These are phyloP conservation scores for Diplodia sapinea DNA, from an alignment of 2,329 filamentous ascomycete species.

Conservation along the genomic window DNA sequence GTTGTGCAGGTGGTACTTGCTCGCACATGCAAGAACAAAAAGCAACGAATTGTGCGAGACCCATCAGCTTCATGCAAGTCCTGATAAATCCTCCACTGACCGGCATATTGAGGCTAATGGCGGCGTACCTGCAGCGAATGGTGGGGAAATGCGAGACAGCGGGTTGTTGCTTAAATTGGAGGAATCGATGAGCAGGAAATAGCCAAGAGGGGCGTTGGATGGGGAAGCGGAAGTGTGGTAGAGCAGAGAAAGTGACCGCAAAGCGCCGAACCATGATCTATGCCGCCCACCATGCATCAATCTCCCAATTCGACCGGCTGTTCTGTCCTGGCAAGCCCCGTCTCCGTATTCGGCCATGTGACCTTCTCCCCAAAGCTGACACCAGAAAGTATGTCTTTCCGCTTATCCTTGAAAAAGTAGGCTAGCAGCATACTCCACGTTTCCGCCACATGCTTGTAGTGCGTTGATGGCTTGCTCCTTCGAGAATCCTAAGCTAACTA, in stretches of 20 bases:
- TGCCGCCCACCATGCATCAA: slow-evolving; percentile 30
- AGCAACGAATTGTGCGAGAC: not conserved
- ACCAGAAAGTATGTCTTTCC: slow-evolving; percentile 48
- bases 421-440: slow-evolving; percentile 86
- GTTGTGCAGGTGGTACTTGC: not conserved
- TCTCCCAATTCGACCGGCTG: slow-evolving; percentile 12
- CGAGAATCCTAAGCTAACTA: slow-evolving; percentile 78
- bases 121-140: not conserved
- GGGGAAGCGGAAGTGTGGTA: slow-evolving; percentile 11
- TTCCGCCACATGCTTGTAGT: slow-evolving; percentile 80
- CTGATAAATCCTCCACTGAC: not conserved
- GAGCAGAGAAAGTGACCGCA: slow-evolving; percentile 19
- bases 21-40: not conserved
- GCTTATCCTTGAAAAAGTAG: slow-evolving; percentile 63
- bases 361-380: not conserved
- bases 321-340: not conserved
- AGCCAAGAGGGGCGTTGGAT: slow-evolving; percentile 14
- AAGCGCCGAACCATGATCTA: slow-evolving; percentile 32
- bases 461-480: slow-evolving; percentile 78
- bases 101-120: not conserved
- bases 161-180: slow-evolving; percentile 6
- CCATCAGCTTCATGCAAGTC: not conserved
- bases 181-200: slow-evolving; percentile 1
- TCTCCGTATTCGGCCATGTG: not conserved
- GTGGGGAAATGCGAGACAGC: not conserved